Conservation (phyloP, 768 basidiomycete genomes). For the Boletus vermiculosoides region DNA sequence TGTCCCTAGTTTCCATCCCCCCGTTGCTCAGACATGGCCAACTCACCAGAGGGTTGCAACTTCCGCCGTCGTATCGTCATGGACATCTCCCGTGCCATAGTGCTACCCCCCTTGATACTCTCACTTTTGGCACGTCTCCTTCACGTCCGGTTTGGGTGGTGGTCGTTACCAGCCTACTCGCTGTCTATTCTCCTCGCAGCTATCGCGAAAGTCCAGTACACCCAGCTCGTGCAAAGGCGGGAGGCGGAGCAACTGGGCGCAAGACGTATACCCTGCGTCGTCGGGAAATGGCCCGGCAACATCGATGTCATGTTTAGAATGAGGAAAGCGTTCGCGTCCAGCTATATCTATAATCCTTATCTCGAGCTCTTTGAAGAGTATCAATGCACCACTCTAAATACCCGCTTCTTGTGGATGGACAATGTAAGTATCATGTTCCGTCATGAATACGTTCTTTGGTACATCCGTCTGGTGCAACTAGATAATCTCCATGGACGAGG, state of each 20-base stretch:
- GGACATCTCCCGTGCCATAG: conserved; percentile 43
- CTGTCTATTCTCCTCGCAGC: conserved; percentile 44
- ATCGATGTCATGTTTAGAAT: conserved; percentile 62
- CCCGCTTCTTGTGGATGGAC: conserved; percentile 67
- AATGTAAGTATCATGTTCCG: conserved; percentile 45
- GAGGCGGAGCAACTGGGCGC: conserved; percentile 52
- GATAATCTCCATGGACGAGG: conserved; percentile 76
- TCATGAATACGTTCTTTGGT: not conserved
- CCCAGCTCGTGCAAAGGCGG: conserved; percentile 36
- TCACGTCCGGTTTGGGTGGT: conserved; percentile 34
- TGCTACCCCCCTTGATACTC: conserved; percentile 42
- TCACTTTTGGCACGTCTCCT: conserved; percentile 30
- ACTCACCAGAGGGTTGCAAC: conserved; percentile 2
- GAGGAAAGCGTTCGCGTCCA: conserved; percentile 52
- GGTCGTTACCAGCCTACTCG: conserved; percentile 39
- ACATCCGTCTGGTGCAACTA: conserved; percentile 23
- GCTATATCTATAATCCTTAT: conserved; percentile 64
- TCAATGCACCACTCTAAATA: conserved; percentile 66
- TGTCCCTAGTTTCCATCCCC: not conserved
- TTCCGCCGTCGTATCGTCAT: conserved; percentile 51
- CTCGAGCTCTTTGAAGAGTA: conserved; percentile 68
- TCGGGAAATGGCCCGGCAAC: conserved; percentile 78
- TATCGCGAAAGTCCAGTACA: conserved; percentile 34
- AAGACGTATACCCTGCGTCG: conserved; percentile 51
- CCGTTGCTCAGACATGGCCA: not conserved